Evolutionary conservation across 306 rosid species (phyloP).

Genomic region (Aeschynomene evenia): DNA sequence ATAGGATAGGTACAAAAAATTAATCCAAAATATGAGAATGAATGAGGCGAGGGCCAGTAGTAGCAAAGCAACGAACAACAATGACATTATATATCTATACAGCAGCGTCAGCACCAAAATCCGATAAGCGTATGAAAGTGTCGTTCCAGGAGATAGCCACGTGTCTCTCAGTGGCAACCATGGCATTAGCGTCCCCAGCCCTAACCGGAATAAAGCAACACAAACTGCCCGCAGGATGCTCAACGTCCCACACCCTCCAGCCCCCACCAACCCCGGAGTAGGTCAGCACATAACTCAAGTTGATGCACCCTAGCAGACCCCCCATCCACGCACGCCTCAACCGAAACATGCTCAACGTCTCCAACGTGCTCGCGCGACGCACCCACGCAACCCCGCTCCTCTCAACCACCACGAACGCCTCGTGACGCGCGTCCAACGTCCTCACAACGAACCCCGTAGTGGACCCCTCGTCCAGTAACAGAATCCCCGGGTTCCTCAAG

Average conservation of each 20-base stretch:
- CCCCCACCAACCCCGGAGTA: conserved; percentile 38
- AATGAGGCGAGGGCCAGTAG: not conserved
- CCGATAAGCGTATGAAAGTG: conserved; percentile 56
- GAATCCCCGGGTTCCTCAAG: conserved; percentile 38
- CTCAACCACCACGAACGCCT: conserved; percentile 49
- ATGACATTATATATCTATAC: not conserved
- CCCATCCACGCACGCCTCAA: conserved; percentile 28
- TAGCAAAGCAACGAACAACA: not conserved
- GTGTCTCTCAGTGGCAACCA: conserved; percentile 64
- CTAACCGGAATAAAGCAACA: conserved; percentile 23
- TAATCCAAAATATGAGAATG: not conserved
- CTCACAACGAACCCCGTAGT: conserved; percentile 43
- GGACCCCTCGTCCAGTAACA: conserved; percentile 41
- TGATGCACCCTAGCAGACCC: conserved; percentile 61
- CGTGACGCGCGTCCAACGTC: conserved; percentile 50
- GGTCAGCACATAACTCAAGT: conserved; percentile 51
- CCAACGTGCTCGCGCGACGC: conserved; percentile 40
- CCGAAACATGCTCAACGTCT: conserved; percentile 47
- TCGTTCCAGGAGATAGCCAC: conserved; percentile 48
- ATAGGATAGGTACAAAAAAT: not conserved
- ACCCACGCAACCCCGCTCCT: conserved; percentile 49
- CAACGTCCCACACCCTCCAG: conserved; percentile 60
- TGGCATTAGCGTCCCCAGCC: conserved; percentile 32
- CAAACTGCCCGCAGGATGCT: not conserved
- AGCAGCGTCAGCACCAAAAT: conserved; percentile 52